A percentile compares a stretch with the other conserved stretches of the same genome.
Evolutionary conservation across 768 basidiomycete species (phyloP).

Genomic region (Rhodotorula paludigena): DNA sequence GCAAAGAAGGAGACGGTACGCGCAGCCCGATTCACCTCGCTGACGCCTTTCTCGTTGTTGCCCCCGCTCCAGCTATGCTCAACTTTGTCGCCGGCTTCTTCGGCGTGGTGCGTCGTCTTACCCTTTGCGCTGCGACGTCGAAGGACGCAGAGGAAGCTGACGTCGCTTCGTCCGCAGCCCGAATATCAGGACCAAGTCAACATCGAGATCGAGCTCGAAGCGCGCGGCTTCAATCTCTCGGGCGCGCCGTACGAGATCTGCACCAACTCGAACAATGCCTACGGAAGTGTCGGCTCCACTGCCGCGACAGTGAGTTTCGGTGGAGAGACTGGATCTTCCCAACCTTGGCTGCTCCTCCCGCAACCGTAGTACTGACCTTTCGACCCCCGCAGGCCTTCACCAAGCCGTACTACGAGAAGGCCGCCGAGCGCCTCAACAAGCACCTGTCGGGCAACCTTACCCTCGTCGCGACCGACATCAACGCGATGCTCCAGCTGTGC

Average conservation of each 20-base stretch:
- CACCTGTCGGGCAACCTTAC: constrained; percentile 37
- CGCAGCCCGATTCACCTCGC: no score
- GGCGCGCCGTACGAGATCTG: constrained; percentile 30
- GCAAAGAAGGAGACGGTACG: no score
- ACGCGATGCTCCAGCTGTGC: constrained; percentile 47
- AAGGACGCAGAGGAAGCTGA: no score
- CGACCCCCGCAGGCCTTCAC: constrained; percentile 1
- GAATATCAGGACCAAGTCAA: constrained; percentile 47
- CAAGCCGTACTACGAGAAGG: constrained; percentile 27
- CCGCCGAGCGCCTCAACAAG: constrained; percentile 40
- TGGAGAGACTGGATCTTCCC: background rate
- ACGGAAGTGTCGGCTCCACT: constrained; percentile 10
- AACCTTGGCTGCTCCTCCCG: background rate
- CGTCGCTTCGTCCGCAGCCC: no score
- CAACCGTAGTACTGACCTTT: background rate
- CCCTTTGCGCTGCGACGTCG: no score
- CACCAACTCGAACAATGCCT: constrained; percentile 11
- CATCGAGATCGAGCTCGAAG: constrained; percentile 46
- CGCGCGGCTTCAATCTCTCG: constrained; percentile 43
- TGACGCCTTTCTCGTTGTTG: constrained; percentile 47
- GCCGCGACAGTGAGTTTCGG: background rate
- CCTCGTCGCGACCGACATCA: constrained; percentile 42
- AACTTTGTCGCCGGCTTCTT: constrained; percentile 56
- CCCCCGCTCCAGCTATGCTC: background rate
- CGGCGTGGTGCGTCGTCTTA: background rate